Evolutionary conservation across 495 filamentous ascomycete genomes (phyloP).

Genomic region (Neurospora tetrasperma): DNA sequence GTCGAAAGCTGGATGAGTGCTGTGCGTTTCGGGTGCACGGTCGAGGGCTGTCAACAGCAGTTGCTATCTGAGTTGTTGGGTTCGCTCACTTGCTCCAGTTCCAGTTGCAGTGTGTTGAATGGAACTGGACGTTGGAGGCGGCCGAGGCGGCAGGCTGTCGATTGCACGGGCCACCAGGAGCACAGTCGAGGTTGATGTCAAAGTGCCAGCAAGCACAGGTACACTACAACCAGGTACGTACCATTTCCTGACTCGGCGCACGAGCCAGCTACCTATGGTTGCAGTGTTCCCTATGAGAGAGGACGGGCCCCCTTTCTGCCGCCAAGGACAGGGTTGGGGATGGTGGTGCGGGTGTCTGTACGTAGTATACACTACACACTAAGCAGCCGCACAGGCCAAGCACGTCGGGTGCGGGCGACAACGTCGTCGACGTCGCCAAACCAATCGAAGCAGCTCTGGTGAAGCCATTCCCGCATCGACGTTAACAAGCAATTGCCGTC

Average conservation of each 20-base stretch:
- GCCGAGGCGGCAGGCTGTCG: not conserved
- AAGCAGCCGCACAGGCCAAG: not conserved
- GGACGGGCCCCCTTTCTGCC: not conserved
- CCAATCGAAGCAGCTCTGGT: not conserved
- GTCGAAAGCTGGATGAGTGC: not conserved
- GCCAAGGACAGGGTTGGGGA: not conserved
- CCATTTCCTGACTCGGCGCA: not conserved
- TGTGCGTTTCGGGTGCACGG: not conserved
- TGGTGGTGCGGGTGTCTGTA: not conserved
- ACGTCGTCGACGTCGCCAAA: not conserved
- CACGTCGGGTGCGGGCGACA: not conserved
- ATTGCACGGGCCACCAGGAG: not conserved
- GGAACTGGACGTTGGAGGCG: not conserved
- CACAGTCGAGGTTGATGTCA: not conserved
- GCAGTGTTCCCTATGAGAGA: not conserved
- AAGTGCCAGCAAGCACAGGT: not conserved
- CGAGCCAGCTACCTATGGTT: not conserved
- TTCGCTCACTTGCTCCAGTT: not conserved
- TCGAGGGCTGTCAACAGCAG: not conserved
- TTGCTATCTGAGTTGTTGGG: not conserved
- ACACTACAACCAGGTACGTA: not conserved
- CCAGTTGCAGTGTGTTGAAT: not conserved
- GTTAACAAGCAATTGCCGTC: slow-evolving; percentile 18
- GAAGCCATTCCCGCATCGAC: slow-evolving; percentile 3
- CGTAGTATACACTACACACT: not conserved